Base-by-base conservation (phyloP, 2,329 filamentous ascomycete species). In the Monilinia aucupariae region DNA sequence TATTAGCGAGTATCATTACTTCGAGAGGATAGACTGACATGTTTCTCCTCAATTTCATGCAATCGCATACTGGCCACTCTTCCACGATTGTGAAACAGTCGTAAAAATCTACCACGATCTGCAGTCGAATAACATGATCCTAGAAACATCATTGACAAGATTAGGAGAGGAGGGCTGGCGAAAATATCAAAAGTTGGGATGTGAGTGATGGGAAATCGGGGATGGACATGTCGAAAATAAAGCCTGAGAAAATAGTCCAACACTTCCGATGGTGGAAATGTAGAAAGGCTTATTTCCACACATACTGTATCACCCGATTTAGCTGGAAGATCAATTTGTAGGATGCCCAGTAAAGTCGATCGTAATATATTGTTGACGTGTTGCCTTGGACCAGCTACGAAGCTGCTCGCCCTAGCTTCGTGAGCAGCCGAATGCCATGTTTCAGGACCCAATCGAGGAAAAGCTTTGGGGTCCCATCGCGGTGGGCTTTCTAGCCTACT, bases 121-220 rank as follows among this genome's bases (percentile, higher is more conserved):
- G 58, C 59, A 13, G 60, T 64, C 1, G 71, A 71, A 64, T 72
- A 69, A 55, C 68, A 69, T 15, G 70, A 71, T 4, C 71, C 71
- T 9, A 72, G 64, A 50, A 72, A 71, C 69, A 71, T 72, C 70
- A 72, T 72, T 3, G 68, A 65, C 2, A 70, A 55, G 7, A 72
- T 56, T 22, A 72, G 61, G 3, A 71, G 58, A 41, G 69, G 69
- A 48, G 68, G 64, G 32, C 64, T 63, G 22, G 59, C 65, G 45
- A 71, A 72, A 4, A 71, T 64, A 49, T 71, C 63, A 34, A 72
- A 71, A 10, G 71, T 72, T 10, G 71, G 71, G 13, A 71, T 61
- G 54, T 72, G 70, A 13, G 71, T 54, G 17, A 71, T 63, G 8
- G 69, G 67, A 62, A 69, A 72, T 55, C 70, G 58, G 0, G 71